Evolutionary conservation across 331 rosid species (phyloP).

Genomic region (Rhamnella rubrinervis): DNA sequence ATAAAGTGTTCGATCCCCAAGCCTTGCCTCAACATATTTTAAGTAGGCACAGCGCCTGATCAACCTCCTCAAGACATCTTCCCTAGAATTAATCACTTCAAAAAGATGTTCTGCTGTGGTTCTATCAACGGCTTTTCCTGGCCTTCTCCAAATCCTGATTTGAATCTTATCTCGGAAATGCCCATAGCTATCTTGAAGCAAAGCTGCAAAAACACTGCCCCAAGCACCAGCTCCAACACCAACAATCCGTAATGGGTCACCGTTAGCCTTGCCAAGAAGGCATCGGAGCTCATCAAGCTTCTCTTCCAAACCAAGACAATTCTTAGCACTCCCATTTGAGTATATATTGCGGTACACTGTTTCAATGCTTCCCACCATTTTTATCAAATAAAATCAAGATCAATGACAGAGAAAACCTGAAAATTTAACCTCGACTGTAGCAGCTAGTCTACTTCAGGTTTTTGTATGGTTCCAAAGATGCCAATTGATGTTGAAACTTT

Average conservation of each 20-base stretch:
- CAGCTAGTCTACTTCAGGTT: background rate
- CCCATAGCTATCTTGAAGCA: conserved; percentile 77
- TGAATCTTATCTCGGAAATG: conserved; percentile 79
- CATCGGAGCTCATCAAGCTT: conserved; percentile 65
- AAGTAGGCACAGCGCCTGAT: conserved; percentile 82
- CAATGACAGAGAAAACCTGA: conserved; percentile 4
- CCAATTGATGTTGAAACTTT: background rate
- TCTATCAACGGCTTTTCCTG: conserved; percentile 68
- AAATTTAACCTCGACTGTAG: background rate
- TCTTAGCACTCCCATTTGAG: conserved; percentile 62
- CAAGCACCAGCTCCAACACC: conserved; percentile 97
- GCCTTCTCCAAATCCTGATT: conserved; percentile 81
- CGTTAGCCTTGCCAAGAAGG: conserved; percentile 48
- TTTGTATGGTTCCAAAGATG: background rate
- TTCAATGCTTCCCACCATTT: conserved; percentile 63
- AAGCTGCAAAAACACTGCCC: conserved; percentile 87
- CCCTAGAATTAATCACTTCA: conserved; percentile 84
- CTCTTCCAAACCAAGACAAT: conserved; percentile 41
- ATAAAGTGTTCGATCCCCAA: conserved; percentile 74
- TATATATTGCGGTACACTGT: conserved; percentile 26
- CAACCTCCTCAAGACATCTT: conserved; percentile 83
- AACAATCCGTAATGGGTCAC: conserved; percentile 77
- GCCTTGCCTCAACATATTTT: conserved; percentile 89
- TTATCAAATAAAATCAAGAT: conserved; percentile 7
- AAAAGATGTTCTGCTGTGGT: conserved; percentile 79